These are phyloP conservation scores for Aspergillus ibericus DNA, from an alignment of 2,329 filamentous ascomycete species.

Conservation along the genomic window DNA sequence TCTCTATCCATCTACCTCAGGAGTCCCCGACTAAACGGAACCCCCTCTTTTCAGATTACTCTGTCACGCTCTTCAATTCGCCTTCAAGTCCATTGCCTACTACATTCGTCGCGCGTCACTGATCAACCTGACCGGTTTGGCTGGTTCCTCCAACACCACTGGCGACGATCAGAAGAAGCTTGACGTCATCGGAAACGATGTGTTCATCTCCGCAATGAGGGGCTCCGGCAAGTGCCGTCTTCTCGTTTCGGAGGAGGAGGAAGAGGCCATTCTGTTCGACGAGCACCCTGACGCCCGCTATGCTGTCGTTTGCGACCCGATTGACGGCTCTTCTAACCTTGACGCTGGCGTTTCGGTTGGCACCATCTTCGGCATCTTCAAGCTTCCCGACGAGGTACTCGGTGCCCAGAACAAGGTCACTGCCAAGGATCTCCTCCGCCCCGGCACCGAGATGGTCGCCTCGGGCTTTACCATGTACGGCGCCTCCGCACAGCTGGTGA, in stretches of 20 bases:
- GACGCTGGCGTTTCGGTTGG: slow-evolving; percentile 97
- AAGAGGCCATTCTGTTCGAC: slow-evolving; percentile 84
- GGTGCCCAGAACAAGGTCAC: slow-evolving; percentile 57
- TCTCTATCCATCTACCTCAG: neutral
- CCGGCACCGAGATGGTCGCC: slow-evolving; percentile 87
- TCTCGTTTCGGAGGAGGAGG: slow-evolving; percentile 97
- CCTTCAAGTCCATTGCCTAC: slow-evolving; percentile 99
- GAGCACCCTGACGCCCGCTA: slow-evolving; percentile 75
- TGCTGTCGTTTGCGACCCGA: slow-evolving; percentile 94
- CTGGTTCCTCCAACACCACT: slow-evolving; percentile 90
- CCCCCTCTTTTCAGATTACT: slow-evolving; percentile 64
- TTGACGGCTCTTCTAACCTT: slow-evolving; percentile 95
- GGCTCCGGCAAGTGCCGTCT: slow-evolving; percentile 87
- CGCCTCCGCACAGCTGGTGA: slow-evolving; percentile 90
- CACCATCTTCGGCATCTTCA: slow-evolving; percentile 94
- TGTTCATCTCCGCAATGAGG: slow-evolving; percentile 94
- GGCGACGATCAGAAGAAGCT: slow-evolving; percentile 99
- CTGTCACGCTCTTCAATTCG: slow-evolving; percentile 97
- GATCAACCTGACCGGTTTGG: slow-evolving; percentile 92
- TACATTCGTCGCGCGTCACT: slow-evolving; percentile 95
- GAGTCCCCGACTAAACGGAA: neutral
- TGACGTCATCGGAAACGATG: slow-evolving; percentile 96
- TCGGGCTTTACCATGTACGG: slow-evolving; percentile 99
- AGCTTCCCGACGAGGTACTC: slow-evolving; percentile 68
- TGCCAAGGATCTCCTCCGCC: slow-evolving; percentile 74